Evolutionary conservation across 2,329 filamentous ascomycete genomes (phyloP).

Genomic region (Aaosphaeria pasadenensis): DNA sequence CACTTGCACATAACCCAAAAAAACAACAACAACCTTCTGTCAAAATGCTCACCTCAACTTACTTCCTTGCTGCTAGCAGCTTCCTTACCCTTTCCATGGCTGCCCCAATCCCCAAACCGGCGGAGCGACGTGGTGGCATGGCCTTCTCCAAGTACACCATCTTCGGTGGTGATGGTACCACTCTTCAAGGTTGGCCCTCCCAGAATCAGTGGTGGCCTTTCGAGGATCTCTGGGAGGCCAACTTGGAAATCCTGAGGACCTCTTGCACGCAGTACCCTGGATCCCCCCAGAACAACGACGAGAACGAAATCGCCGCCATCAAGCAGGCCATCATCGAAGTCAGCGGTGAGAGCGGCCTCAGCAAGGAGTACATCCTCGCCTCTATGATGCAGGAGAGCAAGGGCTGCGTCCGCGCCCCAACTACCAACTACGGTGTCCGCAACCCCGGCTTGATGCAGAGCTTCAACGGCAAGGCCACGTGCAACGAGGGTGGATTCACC

Average conservation of each 20-base stretch:
- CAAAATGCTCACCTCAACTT: conserved; percentile 18
- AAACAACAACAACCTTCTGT: background rate
- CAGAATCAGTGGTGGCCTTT: conserved; percentile 34
- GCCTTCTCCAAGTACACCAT: conserved; percentile 13
- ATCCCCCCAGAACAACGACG: conserved; percentile 33
- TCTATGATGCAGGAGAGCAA: conserved; percentile 47
- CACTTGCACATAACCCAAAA: conserved; percentile 2
- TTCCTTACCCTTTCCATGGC: conserved; percentile 20
- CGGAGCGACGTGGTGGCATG: conserved; percentile 8
- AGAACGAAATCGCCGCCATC: conserved; percentile 37
- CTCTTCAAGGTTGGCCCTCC: conserved; percentile 36
- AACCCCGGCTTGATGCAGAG: conserved; percentile 51
- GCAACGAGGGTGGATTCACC: conserved; percentile 33
- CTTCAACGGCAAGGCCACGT: conserved; percentile 39
- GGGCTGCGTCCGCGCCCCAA: conserved; percentile 46
- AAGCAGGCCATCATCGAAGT: conserved; percentile 35
- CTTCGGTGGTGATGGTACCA: conserved; percentile 36
- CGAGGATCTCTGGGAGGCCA: conserved; percentile 31
- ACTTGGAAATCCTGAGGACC: conserved; percentile 30
- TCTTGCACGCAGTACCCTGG: conserved; percentile 36
- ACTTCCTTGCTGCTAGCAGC: conserved; percentile 27
- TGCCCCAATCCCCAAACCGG: conserved; percentile 15
- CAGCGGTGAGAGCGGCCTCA: conserved; percentile 30
- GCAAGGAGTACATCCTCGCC: conserved; percentile 43
- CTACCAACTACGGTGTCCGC: conserved; percentile 38